A percentile compares a stretch with the other conserved stretches of the same genome.
Conservation (phyloP, 169 alveolate genomes). For the Plasmodium vinckei region DNA sequence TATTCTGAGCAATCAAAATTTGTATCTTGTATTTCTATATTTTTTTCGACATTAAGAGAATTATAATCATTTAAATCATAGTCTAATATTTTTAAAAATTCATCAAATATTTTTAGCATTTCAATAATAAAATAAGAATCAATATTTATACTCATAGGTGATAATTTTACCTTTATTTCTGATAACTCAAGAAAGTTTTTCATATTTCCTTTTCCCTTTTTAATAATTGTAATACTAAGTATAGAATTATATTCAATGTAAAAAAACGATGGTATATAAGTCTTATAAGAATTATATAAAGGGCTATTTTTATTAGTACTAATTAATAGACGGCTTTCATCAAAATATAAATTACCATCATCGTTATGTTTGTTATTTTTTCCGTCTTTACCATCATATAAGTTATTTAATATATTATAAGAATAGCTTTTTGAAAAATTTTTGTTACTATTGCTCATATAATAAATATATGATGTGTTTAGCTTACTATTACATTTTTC, state of each 20-base stretch:
- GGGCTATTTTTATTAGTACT: slow-evolving; percentile 47
- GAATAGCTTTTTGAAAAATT: slow-evolving; percentile 35
- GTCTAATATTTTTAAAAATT: slow-evolving; percentile 57
- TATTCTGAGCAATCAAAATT: slow-evolving; percentile 72
- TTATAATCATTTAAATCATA: slow-evolving; percentile 62
- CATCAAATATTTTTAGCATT: slow-evolving; percentile 62
- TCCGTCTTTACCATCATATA: not conserved
- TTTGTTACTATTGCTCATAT: slow-evolving; percentile 1
- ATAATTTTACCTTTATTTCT: slow-evolving; percentile 44
- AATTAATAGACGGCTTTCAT: slow-evolving; percentile 24
- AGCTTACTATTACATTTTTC: not conserved
- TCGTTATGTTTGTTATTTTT: not conserved
- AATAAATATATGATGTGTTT: slow-evolving; percentile 8
- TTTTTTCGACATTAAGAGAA: slow-evolving; percentile 73
- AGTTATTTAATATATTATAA: slow-evolving; percentile 9
- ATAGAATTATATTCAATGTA: slow-evolving; percentile 48
- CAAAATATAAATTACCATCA: slow-evolving; percentile 28
- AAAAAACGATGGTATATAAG: slow-evolving; percentile 45
- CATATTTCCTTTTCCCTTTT: slow-evolving; percentile 73
- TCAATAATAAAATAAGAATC: slow-evolving; percentile 77
- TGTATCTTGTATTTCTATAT: slow-evolving; percentile 52
- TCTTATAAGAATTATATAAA: slow-evolving; percentile 49
- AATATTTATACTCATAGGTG: slow-evolving; percentile 70
- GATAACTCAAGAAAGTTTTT: slow-evolving; percentile 70
- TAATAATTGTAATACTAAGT: slow-evolving; percentile 29